Base-by-base conservation (phyloP, 2,329 filamentous ascomycete species). In the Zalaria obscura region DNA sequence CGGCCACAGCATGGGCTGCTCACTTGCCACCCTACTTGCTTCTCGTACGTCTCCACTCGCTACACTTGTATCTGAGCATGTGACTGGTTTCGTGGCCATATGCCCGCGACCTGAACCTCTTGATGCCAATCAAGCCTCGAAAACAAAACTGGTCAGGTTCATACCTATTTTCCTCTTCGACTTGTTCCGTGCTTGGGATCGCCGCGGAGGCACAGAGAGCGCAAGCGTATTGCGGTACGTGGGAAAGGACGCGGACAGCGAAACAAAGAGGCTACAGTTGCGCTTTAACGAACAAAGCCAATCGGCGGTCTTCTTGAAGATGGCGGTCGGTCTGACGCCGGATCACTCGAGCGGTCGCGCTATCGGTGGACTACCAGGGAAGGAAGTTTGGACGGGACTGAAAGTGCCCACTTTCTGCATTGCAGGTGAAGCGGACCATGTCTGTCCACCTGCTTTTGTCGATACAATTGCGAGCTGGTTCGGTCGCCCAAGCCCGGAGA, bases 1-100 rank as follows among this genome's bases (percentile, higher is more conserved):
- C 45, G 86, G 80, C 1, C 91, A 98, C 55, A 94, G 86, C 57
- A 82, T 95, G 75, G 91, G 91, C 5, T 87, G 83, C 44, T 83
- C 83, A 3, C 66, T 95, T 18, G 76, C 80, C 4, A 79, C 83
- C 26, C 65, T 80, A 10, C 66, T 96, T 40, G 80, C 85, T 6
- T 78, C 76, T 0, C 65, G 68, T 2, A 61, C 70, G 48, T 75
- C 71, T 2, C 61, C 70, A 1, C 64, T 77, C 44, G 65, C 60
- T 25, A 66, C 67, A 26, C 57, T 65, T 1, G 52, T 85, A n/a
- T 67, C 73, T 28, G 60, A 77, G 5, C 68, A 83, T 53, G 72
- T 93, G n/a, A 63, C 78, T 37, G 87, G 84, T 1, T 57, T 95
- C 5, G 67, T 95, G 27, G 85, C 78, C 3, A 79, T 96, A 25